These are phyloP conservation scores for Psilocybe mexicana DNA, from an alignment of 1,284 basidiomycete genomes.

Conservation along the genomic window DNA sequence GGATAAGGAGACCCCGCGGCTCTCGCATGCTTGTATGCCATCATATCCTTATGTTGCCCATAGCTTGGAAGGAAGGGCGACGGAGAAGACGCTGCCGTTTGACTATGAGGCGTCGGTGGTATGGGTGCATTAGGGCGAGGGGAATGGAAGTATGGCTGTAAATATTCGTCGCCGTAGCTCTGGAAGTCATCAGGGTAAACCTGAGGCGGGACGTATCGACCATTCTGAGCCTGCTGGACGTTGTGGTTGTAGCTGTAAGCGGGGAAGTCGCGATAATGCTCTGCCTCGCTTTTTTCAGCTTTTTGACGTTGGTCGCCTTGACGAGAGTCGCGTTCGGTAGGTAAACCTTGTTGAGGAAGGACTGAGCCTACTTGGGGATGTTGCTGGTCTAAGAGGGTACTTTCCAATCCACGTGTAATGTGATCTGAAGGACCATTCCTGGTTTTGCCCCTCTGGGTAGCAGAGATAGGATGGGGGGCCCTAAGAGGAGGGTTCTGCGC, in stretches of 20 bases:
- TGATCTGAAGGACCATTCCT: constrained; percentile 60
- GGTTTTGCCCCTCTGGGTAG: constrained; percentile 29
- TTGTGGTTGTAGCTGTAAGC: constrained; percentile 11
- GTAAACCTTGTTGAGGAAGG: not conserved
- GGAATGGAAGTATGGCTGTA: constrained; percentile 57
- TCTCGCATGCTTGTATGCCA: constrained; percentile 37
- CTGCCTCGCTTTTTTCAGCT: constrained; percentile 15
- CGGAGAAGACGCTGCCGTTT: constrained; percentile 68
- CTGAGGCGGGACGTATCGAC: constrained; percentile 33
- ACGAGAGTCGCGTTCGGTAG: constrained; percentile 25
- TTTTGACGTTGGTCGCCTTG: constrained; percentile 22
- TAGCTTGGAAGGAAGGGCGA: constrained; percentile 56
- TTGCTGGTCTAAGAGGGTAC: constrained; percentile 27
- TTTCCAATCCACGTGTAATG: constrained; percentile 51
- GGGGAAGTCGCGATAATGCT: constrained; percentile 22
- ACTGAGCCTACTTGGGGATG: constrained; percentile 10
- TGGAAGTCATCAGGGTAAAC: constrained; percentile 52
- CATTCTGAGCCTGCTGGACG: constrained; percentile 14
- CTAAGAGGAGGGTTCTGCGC: constrained; percentile 27
- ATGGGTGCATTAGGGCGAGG: constrained; percentile 69
- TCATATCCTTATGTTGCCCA: constrained; percentile 29
- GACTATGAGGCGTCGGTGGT: constrained; percentile 73
- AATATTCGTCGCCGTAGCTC: constrained; percentile 57
- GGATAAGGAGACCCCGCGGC: constrained; percentile 72
- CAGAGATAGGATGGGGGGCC: constrained; percentile 21